Base-by-base conservation (phyloP, 352 stramenopile species). In the Phytophthora uliginosa region DNA sequence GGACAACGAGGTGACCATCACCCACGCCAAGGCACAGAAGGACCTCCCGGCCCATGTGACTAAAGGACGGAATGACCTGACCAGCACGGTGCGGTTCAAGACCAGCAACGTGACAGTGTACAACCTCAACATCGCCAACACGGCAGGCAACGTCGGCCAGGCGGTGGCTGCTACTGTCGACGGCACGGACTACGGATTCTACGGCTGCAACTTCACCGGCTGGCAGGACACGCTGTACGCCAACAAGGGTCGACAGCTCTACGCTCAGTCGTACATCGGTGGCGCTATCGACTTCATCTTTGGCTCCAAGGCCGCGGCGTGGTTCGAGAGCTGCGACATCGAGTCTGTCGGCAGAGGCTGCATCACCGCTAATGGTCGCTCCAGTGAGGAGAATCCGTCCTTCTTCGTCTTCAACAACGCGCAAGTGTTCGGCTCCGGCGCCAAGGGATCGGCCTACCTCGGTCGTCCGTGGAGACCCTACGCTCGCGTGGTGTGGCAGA, bases 91-190 rank as follows among this genome's bases (percentile, higher is more conserved):
- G 36, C 58, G 58, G 9, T 63, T 73, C 40, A 73, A 73, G 31
- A n/a, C 66, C 5, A 73, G 50, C 31, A 68, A 68, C 22, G 66
- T 73, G 20, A 73, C 26, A 18, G 66, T 73, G 40, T 73, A 73
- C 66, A 73, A 73, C 66, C 58, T 73, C 59, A 73, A 73, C 40
- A 58, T 73, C 6, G 66, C 59, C 51, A 73, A 71, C 36, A 64
- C 63, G 15, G 58, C 57, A n/a, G 65, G 65, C 6, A 72, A 72
- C 28, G 47, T 72, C 26, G 65, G 65, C 1, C 65, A 72, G 33
- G 65, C 65, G 7, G 65, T 72, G 24, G 65, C 65, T 36, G 50
- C 65, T 20, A 62, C 57, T 0, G 59, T 72, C 17, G 65, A 72
- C 26, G 65, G 57, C 0, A 62, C 65, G 2, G 57, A 66, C 50